phyloP scores from a whole-genome alignment of 495 filamentous ascomycete genomes.

The Penicillium simplicissimum region DNA sequence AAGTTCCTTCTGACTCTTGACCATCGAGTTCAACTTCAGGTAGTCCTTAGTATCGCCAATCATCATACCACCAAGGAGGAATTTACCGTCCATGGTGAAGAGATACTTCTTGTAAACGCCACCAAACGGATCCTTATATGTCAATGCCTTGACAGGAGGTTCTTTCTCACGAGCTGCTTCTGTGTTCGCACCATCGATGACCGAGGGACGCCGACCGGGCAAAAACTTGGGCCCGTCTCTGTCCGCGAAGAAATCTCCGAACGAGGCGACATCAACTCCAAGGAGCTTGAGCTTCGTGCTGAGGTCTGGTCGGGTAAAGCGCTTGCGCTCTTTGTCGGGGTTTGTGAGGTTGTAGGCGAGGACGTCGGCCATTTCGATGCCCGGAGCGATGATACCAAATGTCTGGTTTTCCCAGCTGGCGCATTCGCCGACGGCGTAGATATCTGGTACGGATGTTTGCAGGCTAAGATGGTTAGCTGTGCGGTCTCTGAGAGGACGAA shows the following conservation, averaged over 20 bases:
- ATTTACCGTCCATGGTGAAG: conserved; percentile 90
- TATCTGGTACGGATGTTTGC: conserved; percentile 67
- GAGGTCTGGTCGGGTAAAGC: conserved; percentile 83
- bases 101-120: conserved; percentile 98
- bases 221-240: conserved; percentile 79
- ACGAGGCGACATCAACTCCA: conserved; percentile 92
- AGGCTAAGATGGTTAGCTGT: conserved; percentile 37
- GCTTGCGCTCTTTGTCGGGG: conserved; percentile 66
- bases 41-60: conserved; percentile 96
- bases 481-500: neutral
- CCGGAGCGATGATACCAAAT: conserved; percentile 91
- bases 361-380: conserved; percentile 95
- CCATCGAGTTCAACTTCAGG: conserved; percentile 91
- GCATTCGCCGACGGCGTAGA: conserved; percentile 94
- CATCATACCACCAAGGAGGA: conserved; percentile 96
- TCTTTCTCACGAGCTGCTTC: conserved; percentile 38
- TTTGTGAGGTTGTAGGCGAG: conserved; percentile 94
- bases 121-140: conserved; percentile 90
- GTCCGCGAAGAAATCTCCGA: conserved; percentile 96
- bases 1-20: conserved; percentile 81
- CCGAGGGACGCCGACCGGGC: conserved; percentile 52
- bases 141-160: conserved; percentile 77
- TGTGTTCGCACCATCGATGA: conserved; percentile 24
- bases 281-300: conserved; percentile 94
- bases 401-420: conserved; percentile 93